These are phyloP conservation scores for Lactarius trivialis DNA, from an alignment of 768 basidiomycete species.

Conservation along the genomic window DNA sequence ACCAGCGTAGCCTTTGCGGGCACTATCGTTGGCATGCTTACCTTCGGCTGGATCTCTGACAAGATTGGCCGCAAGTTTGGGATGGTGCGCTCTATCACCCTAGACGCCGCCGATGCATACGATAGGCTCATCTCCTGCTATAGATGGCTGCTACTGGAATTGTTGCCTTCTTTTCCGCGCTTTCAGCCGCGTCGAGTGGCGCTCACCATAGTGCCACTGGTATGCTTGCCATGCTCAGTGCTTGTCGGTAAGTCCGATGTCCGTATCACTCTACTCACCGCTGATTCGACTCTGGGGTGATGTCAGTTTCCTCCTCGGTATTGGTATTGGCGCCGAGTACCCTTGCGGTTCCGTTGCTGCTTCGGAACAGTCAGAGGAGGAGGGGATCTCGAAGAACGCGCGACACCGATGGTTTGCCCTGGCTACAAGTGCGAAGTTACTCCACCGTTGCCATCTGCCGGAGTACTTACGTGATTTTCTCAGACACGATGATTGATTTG, in stretches of 20 bases:
- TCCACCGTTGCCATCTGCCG: background rate
- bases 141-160: constrained; percentile 80
- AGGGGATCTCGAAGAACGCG: constrained; percentile 65
- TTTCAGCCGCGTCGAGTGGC: constrained; percentile 79
- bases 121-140: background rate
- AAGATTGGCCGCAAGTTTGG: constrained; percentile 71
- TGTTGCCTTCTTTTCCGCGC: constrained; percentile 74
- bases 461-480: constrained; percentile 9
- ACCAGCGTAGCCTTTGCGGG: constrained; percentile 77
- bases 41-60: constrained; percentile 79
- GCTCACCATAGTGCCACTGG: constrained; percentile 65
- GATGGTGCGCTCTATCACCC: constrained; percentile 54
- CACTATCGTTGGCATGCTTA: constrained; percentile 78
- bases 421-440: constrained; percentile 64
- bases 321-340: constrained; percentile 85
- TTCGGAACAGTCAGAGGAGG: constrained; percentile 85
- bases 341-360: constrained; percentile 87
- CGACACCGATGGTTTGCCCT: constrained; percentile 85
- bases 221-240: constrained; percentile 69
- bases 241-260: constrained; percentile 52
- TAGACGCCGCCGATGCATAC: background rate
- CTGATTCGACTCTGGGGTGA: background rate
- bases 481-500: constrained; percentile 80
- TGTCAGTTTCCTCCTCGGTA: constrained; percentile 75
- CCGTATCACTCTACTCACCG: background rate